Evolutionary conservation across 768 basidiomycete genomes (phyloP).

Genomic region (Russula foetens): DNA sequence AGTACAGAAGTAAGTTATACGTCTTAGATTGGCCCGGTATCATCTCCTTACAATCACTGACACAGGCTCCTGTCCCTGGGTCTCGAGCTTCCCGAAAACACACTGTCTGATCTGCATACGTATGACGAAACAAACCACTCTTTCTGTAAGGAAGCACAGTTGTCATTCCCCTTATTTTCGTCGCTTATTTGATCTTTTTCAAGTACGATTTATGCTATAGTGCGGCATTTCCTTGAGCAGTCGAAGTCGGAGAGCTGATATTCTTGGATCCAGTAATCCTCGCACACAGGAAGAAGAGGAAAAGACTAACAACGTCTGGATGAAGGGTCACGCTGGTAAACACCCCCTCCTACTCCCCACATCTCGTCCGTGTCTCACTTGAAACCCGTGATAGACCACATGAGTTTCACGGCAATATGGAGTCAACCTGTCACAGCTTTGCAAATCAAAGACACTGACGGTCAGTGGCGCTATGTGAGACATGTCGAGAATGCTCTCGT

Average conservation of each 20-base stretch:
- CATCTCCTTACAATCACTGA: background rate
- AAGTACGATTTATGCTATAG: slow-evolving; percentile 66
- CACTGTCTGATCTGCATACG: slow-evolving; percentile 40
- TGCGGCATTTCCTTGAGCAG: slow-evolving; percentile 23
- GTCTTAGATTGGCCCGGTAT: slow-evolving; percentile 31
- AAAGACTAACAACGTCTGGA: slow-evolving; percentile 29
- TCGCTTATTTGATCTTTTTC: background rate
- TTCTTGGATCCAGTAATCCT: slow-evolving; percentile 24
- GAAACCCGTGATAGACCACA: slow-evolving; percentile 24
- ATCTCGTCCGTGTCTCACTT: background rate
- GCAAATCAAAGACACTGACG: slow-evolving; percentile 30
- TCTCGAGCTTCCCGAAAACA: slow-evolving; percentile 47
- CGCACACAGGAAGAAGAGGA: slow-evolving; percentile 28
- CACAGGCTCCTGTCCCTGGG: slow-evolving; percentile 42
- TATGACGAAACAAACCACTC: slow-evolving; percentile 28
- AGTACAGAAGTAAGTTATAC: slow-evolving; percentile 24
- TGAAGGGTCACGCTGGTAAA: slow-evolving; percentile 33
- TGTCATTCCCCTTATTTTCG: background rate
- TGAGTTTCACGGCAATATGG: slow-evolving; percentile 31
- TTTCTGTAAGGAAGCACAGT: slow-evolving; percentile 8
- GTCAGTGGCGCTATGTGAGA: slow-evolving; percentile 31
- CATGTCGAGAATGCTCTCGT: slow-evolving; percentile 32
- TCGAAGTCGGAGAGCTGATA: background rate
- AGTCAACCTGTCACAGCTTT: slow-evolving; percentile 32
- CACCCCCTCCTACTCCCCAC: background rate